These are phyloP conservation scores for Populus hybrid DNA, from an alignment of 441 rosid genomes.

Conservation along the genomic window DNA sequence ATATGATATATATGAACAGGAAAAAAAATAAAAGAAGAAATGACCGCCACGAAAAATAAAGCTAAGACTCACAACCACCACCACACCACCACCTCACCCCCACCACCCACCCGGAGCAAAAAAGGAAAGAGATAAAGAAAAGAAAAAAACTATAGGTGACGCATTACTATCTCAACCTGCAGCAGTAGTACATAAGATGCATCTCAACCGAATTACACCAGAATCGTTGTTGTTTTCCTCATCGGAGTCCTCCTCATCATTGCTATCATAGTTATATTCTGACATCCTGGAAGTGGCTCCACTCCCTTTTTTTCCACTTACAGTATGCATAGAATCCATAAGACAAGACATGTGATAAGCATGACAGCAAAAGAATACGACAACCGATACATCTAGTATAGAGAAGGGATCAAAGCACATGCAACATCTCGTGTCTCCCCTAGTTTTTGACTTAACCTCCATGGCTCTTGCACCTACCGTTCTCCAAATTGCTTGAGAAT, in stretches of 20 bases:
- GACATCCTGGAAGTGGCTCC: conserved; percentile 31
- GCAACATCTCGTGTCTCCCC: conserved; percentile 89
- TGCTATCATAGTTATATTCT: conserved; percentile 39
- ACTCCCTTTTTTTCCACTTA: conserved; percentile 34
- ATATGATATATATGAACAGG: conserved; percentile 7
- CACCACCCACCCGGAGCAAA: conserved; percentile 3
- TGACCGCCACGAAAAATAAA: neutral
- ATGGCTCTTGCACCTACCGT: conserved; percentile 38
- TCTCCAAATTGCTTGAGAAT: conserved; percentile 47
- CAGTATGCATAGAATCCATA: conserved; percentile 68
- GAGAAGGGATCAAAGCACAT: conserved; percentile 92
- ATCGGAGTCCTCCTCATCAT: conserved; percentile 45
- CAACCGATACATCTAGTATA: conserved; percentile 68
- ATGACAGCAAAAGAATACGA: conserved; percentile 93
- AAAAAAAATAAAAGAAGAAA: neutral
- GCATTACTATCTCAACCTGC: conserved; percentile 43
- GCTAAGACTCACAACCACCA: neutral
- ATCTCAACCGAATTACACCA: conserved; percentile 58
- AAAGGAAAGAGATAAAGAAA: neutral
- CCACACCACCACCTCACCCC: neutral
- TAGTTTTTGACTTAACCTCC: conserved; percentile 86
- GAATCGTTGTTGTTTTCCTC: conserved; percentile 39
- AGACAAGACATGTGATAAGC: conserved; percentile 87
- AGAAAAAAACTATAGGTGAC: neutral
- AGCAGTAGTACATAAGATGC: conserved; percentile 95